Evolutionary conservation across 1,284 basidiomycete species (phyloP).

Genomic region (Cryptococcus neoformans): DNA sequence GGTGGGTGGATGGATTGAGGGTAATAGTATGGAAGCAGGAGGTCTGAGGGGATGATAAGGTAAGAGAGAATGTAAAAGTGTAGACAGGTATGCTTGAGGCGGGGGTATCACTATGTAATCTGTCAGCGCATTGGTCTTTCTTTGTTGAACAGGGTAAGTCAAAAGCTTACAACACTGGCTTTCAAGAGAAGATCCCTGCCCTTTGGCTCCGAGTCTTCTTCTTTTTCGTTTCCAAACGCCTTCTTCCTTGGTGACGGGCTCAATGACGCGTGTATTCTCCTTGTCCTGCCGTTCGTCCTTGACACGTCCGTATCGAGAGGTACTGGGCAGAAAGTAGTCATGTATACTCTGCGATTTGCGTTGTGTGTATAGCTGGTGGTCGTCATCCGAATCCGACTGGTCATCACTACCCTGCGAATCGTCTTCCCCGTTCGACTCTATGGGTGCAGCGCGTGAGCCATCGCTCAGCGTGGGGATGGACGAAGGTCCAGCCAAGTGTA

Average conservation of each 20-base stretch:
- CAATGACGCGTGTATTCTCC: not conserved
- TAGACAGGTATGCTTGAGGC: conserved; percentile 21
- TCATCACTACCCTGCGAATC: not conserved
- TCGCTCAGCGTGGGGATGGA: conserved; percentile 1
- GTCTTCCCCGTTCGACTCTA: not conserved
- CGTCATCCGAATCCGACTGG: not conserved
- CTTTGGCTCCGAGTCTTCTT: conserved; percentile 8
- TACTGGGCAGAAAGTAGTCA: conserved; percentile 22
- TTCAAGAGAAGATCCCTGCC: not conserved
- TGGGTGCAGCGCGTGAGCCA: conserved; percentile 3
- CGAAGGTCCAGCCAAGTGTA: not conserved
- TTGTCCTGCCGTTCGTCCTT: conserved; percentile 7
- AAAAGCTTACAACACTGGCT: not conserved
- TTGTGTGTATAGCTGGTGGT: not conserved
- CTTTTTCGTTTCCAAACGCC: conserved; percentile 10
- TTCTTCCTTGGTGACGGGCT: not conserved
- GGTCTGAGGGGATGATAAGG: conserved; percentile 12
- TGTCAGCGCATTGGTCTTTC: not conserved
- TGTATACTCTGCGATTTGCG: conserved; percentile 16
- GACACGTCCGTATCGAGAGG: conserved; percentile 10
- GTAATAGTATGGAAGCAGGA: conserved; percentile 29
- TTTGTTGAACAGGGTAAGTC: not conserved
- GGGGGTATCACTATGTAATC: conserved; percentile 5
- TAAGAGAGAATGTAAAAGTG: conserved; percentile 20
- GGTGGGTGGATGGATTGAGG: conserved; percentile 31